Evolutionary conservation across 345 rosid species (phyloP).

Genomic region (Melaleuca alternifolia): DNA sequence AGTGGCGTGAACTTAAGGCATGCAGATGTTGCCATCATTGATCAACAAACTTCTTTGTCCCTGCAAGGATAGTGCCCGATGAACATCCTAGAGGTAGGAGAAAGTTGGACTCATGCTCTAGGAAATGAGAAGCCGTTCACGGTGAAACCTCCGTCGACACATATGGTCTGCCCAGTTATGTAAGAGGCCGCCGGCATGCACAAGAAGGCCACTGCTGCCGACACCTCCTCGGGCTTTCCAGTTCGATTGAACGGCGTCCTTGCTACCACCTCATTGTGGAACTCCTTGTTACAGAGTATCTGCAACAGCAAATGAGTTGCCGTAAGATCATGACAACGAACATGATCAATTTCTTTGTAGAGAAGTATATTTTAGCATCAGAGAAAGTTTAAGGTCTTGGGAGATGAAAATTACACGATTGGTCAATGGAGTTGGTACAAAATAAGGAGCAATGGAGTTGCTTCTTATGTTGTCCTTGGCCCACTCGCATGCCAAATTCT

Average conservation of each 20-base stretch:
- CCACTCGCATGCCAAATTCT: slow-evolving; percentile 44
- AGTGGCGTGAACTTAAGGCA: too few species aligned
- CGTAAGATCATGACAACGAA: neutral
- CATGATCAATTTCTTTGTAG: neutral
- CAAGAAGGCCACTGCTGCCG: slow-evolving; percentile 34
- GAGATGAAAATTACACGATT: neutral
- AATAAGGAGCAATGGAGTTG: slow-evolving; percentile 30
- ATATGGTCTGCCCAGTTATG: slow-evolving; percentile 30
- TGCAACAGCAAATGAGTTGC: neutral
- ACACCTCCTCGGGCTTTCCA: slow-evolving; percentile 32
- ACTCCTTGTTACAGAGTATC: neutral
- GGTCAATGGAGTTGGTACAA: slow-evolving; percentile 3
- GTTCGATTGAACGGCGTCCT: slow-evolving; percentile 25
- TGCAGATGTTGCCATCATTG: neutral
- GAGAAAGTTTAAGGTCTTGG: neutral
- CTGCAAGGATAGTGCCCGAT: neutral
- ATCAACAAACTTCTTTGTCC: neutral
- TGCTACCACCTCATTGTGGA: neutral
- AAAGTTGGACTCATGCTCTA: neutral
- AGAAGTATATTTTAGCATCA: neutral
- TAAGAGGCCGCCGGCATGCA: slow-evolving; percentile 46
- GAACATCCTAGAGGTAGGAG: neutral
- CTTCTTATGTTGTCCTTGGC: slow-evolving; percentile 37
- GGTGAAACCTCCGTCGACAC: slow-evolving; percentile 37
- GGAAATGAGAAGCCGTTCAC: slow-evolving; percentile 12